Evolutionary conservation across 176 grass and related monocot genomes (phyloP), one percentile per base, ranked within the genome.

Genomic region (Calamus simplicifolius): DNA sequence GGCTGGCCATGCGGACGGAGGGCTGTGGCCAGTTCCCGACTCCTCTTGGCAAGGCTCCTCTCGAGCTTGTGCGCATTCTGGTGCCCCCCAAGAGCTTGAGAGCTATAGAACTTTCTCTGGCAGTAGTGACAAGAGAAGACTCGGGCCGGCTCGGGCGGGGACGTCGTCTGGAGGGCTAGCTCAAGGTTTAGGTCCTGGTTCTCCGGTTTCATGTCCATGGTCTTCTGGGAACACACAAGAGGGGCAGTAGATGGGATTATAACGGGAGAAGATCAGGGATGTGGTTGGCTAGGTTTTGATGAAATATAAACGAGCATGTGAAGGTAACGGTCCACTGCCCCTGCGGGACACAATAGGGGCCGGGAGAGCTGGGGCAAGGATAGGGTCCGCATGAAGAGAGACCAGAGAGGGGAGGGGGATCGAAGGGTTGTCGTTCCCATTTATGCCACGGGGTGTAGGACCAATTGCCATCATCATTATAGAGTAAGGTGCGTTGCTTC

Each of bases 61-160:
- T 95, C 85, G 48, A 84, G 70, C 78, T 95, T 95, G 85, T 95
- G 90, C 30, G 85, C 90, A 52, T 95, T 95, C 85, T 95, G 90
- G 67, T 95, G 90, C 18, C 85, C 90, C 18, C 90, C 90, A 30
- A 95, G 79, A 30, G 90, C 90, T 69, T 95, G 90, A n/a, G 90
- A 95, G 52, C 78, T 83, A 63, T 75, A 69, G 59, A 95, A 95
- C 78, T 86, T 95, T 59, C 79, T 82, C 60, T 80, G 57, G 59
- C 90, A 89, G 71, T 95, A 95, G 85, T 67, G 63, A 77, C 90
- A 95, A 52, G 79, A 64, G 79, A 95, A 95, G 71, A 76, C 69
- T 17, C 85, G 73, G 18, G 35, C 76, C 21, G 66, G 85, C 73
- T 82, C 74, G 0, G 72, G 63, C n/a, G 59, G 31, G 18, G 61